Evolutionary conservation across 1,284 basidiomycete genomes (phyloP).

Genomic region (Meira miltonrushii): DNA sequence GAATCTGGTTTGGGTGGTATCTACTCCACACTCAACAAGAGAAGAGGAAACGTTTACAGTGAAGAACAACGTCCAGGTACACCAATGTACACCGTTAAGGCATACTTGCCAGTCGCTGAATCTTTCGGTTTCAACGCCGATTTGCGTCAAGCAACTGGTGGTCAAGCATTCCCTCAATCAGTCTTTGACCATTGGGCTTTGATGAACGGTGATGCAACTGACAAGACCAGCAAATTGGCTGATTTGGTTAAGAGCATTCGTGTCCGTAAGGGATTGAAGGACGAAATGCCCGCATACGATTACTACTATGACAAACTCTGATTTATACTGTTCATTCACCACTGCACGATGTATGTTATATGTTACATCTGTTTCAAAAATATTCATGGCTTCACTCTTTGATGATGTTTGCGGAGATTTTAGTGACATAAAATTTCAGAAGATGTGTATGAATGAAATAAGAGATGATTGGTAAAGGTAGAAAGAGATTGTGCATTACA

Average conservation of each 20-base stretch:
- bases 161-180: slow-evolving; percentile 95
- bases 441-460: no score
- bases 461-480: no score
- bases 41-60: slow-evolving; percentile 96
- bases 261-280: slow-evolving; percentile 74
- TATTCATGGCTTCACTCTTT: no score
- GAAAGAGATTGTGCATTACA: no score
- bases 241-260: slow-evolving; percentile 79
- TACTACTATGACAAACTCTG: slow-evolving; percentile 40
- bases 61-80: slow-evolving; percentile 97
- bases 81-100: slow-evolving; percentile 99
- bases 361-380: no score
- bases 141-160: slow-evolving; percentile 83
- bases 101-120: slow-evolving; percentile 91
- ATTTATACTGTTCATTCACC: neutral
- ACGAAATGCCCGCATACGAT: slow-evolving; percentile 30
- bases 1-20: slow-evolving; percentile 98
- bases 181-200: slow-evolving; percentile 69
- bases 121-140: slow-evolving; percentile 99
- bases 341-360: no score
- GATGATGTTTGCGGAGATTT: no score
- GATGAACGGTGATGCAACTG: slow-evolving; percentile 69
- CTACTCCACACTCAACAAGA: slow-evolving; percentile 87
- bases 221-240: slow-evolving; percentile 78
- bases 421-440: no score